These are phyloP conservation scores for Cercophora sp. DNA, from an alignment of 495 filamentous ascomycete species.

Conservation along the genomic window DNA sequence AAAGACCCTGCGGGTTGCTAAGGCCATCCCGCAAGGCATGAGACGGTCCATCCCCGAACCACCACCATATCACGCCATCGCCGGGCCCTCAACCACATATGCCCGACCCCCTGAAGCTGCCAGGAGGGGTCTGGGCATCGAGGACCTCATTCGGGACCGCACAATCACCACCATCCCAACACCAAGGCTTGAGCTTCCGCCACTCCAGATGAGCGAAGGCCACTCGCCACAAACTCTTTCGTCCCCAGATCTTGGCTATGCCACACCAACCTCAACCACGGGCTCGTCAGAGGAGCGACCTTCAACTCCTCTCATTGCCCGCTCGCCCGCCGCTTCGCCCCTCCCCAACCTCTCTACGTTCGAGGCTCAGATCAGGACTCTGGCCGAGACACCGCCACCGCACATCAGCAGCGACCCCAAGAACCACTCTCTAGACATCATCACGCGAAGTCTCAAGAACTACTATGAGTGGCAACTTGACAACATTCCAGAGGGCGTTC, in stretches of 20 bases:
- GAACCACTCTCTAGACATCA: slow-evolving; percentile 23
- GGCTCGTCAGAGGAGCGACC: slow-evolving; percentile 14
- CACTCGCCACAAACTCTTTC: slow-evolving; percentile 8
- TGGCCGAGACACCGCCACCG: slow-evolving; percentile 20
- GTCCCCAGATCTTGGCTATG: slow-evolving; percentile 10
- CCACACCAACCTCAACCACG: slow-evolving; percentile 17
- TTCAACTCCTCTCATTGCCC: neutral
- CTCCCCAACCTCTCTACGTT: slow-evolving; percentile 17
- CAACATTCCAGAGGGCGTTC: slow-evolving; percentile 23
- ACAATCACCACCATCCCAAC: neutral
- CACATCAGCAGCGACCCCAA: slow-evolving; percentile 16
- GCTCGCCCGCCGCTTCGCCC: slow-evolving; percentile 11
- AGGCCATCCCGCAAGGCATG: slow-evolving; percentile 17
- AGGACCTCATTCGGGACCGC: slow-evolving; percentile 22
- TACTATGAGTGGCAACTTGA: slow-evolving; percentile 32
- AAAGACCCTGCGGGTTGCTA: slow-evolving; percentile 19
- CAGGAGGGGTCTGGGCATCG: slow-evolving; percentile 22
- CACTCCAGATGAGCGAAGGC: slow-evolving; percentile 1
- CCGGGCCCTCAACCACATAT: too few species aligned
- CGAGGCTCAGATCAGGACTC: slow-evolving; percentile 18
- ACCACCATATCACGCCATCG: neutral
- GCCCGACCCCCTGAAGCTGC: neutral
- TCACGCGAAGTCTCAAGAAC: slow-evolving; percentile 24
- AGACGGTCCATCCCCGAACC: slow-evolving; percentile 6
- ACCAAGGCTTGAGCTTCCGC: too few species aligned